Evolutionary conservation across 441 rosid species (phyloP).

Genomic region (Omphalea diandra): DNA sequence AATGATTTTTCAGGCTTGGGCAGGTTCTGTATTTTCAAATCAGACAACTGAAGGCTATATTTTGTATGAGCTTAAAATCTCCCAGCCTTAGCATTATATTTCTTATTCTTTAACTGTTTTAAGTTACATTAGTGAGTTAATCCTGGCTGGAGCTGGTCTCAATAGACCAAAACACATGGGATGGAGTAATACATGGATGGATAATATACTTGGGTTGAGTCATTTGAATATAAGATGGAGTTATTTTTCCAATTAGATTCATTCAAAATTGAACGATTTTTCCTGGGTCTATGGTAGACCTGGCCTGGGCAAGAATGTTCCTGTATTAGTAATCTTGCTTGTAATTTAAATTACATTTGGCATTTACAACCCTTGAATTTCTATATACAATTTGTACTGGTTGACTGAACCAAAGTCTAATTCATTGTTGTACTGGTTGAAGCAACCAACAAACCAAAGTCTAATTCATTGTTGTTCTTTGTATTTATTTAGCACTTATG

Average conservation of each 20-base stretch:
- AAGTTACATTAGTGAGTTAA: no score
- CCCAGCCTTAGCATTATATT: neutral
- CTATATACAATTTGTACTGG: neutral
- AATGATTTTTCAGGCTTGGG: neutral
- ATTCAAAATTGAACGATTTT: no score
- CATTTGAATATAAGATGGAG: no score
- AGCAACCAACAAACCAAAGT: neutral
- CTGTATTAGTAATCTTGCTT: neutral
- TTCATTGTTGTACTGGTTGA: neutral
- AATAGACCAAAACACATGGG: no score
- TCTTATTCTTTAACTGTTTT: neutral
- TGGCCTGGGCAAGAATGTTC: no score
- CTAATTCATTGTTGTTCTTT: neutral
- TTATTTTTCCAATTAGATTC: no score
- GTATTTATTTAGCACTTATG: no score
- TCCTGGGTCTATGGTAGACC: no score
- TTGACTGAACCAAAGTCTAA: neutral
- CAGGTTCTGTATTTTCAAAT: neutral
- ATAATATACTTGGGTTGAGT: no score
- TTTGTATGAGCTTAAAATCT: no score
- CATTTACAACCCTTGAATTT: neutral
- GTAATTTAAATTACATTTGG: neutral
- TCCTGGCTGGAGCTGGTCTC: no score
- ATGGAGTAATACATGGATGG: no score
- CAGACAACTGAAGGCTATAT: neutral